Evolutionary conservation across 1,284 basidiomycete genomes (phyloP).

Genomic region (Leccinum variabile): DNA sequence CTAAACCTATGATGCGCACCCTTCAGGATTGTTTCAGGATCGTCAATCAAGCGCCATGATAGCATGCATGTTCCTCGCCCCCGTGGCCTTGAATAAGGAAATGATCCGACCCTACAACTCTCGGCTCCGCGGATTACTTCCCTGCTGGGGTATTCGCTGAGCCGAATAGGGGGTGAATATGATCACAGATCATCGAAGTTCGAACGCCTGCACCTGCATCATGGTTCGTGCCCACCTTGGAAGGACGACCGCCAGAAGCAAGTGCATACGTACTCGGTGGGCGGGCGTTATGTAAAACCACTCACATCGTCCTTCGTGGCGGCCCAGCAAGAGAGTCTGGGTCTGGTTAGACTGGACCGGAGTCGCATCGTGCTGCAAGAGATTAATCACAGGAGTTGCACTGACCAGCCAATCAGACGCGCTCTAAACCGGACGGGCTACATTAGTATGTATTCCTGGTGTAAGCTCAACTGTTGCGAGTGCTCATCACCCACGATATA

Average conservation of each 20-base stretch:
- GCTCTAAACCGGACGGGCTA: background rate
- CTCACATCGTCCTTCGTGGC: background rate
- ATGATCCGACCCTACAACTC: background rate
- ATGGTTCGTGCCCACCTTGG: background rate
- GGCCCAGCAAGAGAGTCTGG: background rate
- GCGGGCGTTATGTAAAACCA: background rate
- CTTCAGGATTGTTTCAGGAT: background rate
- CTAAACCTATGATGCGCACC: background rate
- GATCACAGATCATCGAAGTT: background rate
- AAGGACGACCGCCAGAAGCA: background rate
- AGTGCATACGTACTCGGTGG: background rate
- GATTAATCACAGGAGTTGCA: background rate
- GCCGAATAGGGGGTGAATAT: background rate
- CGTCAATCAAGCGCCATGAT: background rate
- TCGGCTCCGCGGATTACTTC: background rate
- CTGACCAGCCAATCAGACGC: background rate
- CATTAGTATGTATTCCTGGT: background rate
- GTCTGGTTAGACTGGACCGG: background rate
- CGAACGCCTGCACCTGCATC: background rate
- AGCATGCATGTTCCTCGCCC: background rate
- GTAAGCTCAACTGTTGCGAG: background rate
- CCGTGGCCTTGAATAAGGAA: background rate
- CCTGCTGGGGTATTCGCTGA: background rate
- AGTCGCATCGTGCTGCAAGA: background rate
- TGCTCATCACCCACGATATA: background rate